These are phyloP conservation scores for Penicillium macrosclerotiorum DNA, from an alignment of 495 filamentous ascomycete species.

Conservation along the genomic window DNA sequence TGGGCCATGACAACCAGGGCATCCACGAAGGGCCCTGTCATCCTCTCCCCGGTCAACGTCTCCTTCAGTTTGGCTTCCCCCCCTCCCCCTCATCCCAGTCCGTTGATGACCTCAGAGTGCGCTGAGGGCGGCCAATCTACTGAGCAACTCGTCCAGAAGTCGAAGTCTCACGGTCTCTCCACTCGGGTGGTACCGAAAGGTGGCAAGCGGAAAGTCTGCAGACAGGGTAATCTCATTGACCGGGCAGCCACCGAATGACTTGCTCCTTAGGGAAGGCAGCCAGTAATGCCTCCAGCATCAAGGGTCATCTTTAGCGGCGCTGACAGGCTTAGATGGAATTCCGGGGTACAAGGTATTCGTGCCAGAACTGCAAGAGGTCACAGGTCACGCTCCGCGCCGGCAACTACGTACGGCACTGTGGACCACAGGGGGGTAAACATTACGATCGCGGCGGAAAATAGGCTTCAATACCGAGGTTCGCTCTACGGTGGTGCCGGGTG, in stretches of 20 bases:
- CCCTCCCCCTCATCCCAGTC: not conserved
- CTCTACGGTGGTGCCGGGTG: too few species aligned
- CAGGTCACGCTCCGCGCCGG: too few species aligned
- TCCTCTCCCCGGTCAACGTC: too few species aligned
- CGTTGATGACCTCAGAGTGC: conserved; percentile 8
- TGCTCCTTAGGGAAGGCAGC: conserved; percentile 2
- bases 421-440: too few species aligned
- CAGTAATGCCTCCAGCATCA: not conserved
- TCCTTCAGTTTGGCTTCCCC: not conserved
- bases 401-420: too few species aligned
- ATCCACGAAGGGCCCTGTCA: too few species aligned
- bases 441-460: too few species aligned
- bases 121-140: conserved; percentile 4
- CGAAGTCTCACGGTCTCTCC: conserved; percentile 6
- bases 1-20: too few species aligned
- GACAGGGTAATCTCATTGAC: too few species aligned
- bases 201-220: conserved; percentile 16
- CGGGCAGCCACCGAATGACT: not conserved
- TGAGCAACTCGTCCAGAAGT: not conserved
- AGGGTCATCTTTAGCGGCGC: not conserved
- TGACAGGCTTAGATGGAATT: not conserved
- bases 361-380: too few species aligned
- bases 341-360: too few species aligned
- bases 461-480: too few species aligned
- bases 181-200: conserved; percentile 20